Evolutionary conservation across 495 filamentous ascomycete genomes (phyloP), one percentile per base, ranked within the genome.

Genomic region (Collariella sp.): DNA sequence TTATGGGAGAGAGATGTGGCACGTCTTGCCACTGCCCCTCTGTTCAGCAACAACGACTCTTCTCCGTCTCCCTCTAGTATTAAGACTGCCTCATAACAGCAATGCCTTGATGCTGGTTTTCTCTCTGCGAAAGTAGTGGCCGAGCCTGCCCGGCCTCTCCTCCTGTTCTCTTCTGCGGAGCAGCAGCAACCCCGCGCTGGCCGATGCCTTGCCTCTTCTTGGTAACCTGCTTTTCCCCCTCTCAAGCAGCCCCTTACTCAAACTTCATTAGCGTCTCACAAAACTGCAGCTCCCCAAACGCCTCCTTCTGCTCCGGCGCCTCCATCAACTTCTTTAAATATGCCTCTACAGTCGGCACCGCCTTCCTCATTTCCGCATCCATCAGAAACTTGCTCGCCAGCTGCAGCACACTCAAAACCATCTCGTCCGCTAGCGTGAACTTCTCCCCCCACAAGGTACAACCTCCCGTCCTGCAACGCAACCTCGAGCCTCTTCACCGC

Each of bases 401-500:
- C 15, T 60, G 50, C 49, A 83, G 46, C 1, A 64, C 23, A 10
- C 70, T 57, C 3, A 66, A 72, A 3, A 82, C 60, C 47, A 71
- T 75, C 35, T 81, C 63, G 67, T 83, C 80, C 23, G 79, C 81
- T 56, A 83, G 47, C 43, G 73, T 81, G 39, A 79, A 34, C 62
- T 74, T 62, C 35, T 77, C 77, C 0, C n/a, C 67, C 70, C 1
- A 70, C 74, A 7, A 82, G 54, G 65, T 75, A 80, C 58, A 69
- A 72, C 52, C 67, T 68, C 20, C 71, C 66, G 22, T 51, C 63
- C 54, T 68, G 0, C 0, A 73, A 68, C n/a, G 63, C 60, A 0
- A 67, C 57, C 54, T 83, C 78, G n/a, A 82, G 43, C 10, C 54
- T 52, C 33, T 59, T 71, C 22, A 78, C 31, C 0, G 69, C 68